Conservation (phyloP, 1,284 basidiomycete genomes). For the Ustilago loliicola region DNA sequence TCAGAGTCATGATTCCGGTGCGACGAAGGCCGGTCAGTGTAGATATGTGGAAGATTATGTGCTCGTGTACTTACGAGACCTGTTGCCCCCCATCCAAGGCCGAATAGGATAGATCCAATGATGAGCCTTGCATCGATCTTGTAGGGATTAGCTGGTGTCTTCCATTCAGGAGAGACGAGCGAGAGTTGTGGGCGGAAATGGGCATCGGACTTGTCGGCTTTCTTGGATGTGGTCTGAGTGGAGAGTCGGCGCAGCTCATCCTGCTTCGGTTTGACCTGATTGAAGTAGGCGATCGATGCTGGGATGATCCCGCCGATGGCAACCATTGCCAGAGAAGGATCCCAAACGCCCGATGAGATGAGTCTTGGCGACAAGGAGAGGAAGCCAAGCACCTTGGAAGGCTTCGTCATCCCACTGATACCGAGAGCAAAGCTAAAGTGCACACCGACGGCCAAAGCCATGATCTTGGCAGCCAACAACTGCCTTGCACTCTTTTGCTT, state of each 20-base stretch:
- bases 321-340: constrained; percentile 73
- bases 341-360: constrained; percentile 64
- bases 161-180: constrained; percentile 53
- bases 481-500: constrained; percentile 13
- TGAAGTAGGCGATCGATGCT: constrained; percentile 70
- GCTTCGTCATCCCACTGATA: constrained; percentile 67
- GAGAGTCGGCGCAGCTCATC: constrained; percentile 20
- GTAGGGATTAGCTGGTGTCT: constrained; percentile 49
- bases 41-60: too few species aligned
- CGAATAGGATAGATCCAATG: constrained; percentile 63
- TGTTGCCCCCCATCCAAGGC: constrained; percentile 67
- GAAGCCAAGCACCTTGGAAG: constrained; percentile 33
- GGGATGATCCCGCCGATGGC: constrained; percentile 72
- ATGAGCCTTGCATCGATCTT: constrained; percentile 58
- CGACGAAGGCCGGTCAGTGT: too few species aligned
- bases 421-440: constrained; percentile 68
- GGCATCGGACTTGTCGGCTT: constrained; percentile 17
- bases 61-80: constrained; percentile 38
- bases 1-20: too few species aligned
- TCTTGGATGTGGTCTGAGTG: constrained; percentile 7
- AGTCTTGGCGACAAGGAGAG: constrained; percentile 25
- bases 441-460: constrained; percentile 59
- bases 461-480: constrained; percentile 38
- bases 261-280: constrained; percentile 45
- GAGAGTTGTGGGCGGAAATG: constrained; percentile 25